Conservation (phyloP, 371 early-diverging fungal genomes). For the Apophysomyces variabilis region DNA sequence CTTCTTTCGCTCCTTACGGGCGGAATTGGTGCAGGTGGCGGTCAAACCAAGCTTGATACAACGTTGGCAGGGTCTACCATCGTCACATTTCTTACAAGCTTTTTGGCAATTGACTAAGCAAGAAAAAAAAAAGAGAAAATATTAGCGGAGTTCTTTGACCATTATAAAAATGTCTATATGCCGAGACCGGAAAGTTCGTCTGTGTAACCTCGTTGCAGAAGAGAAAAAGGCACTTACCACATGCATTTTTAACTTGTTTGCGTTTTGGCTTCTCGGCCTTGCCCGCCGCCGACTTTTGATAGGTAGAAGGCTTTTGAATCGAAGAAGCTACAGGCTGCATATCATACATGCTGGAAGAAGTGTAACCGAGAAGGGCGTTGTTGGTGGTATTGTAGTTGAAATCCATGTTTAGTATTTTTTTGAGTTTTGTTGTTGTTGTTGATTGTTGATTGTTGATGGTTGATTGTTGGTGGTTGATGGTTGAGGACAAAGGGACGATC, state of each 20-base stretch:
- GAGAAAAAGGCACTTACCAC: conserved; percentile 54
- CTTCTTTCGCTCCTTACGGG: conserved; percentile 79
- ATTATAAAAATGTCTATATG: not conserved
- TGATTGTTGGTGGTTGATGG: not conserved
- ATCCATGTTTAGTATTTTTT: not conserved
- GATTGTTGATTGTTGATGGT: not conserved
- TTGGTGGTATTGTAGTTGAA: conserved; percentile 1
- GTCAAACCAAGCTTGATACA: conserved; percentile 74
- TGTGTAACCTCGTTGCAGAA: not conserved
- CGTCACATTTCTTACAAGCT: conserved; percentile 91
- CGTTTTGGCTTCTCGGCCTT: conserved; percentile 40
- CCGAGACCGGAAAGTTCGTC: not conserved
- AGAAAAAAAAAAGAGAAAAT: not conserved
- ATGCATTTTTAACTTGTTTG: conserved; percentile 85
- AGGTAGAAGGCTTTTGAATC: conserved; percentile 4
- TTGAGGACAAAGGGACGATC: not conserved
- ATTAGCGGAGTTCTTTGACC: not conserved
- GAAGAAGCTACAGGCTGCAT: conserved; percentile 2
- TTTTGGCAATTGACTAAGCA: conserved; percentile 78
- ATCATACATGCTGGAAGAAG: not conserved
- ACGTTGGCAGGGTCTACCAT: conserved; percentile 80
- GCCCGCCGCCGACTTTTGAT: conserved; percentile 1
- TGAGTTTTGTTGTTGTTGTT: not conserved
- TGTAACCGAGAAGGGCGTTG: not conserved
- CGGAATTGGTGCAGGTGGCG: conserved; percentile 75